Evolutionary conservation across 305 asterid species (phyloP).

Genomic region (Fraxinus velutina): DNA sequence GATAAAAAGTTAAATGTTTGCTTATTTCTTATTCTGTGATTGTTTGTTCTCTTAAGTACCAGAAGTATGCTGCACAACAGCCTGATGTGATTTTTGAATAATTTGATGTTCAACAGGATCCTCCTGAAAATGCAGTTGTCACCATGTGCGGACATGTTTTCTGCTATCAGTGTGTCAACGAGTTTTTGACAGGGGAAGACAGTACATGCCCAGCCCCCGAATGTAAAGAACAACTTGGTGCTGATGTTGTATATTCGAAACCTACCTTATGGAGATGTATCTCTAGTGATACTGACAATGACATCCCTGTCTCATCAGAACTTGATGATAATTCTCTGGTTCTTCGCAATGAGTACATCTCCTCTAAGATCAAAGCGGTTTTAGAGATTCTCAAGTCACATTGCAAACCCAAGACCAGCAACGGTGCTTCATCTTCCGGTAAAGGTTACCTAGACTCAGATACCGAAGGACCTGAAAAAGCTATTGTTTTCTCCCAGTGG

Average conservation of each 20-base stretch:
- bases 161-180: slow-evolving; percentile 87
- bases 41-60: neutral
- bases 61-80: slow-evolving; percentile 18
- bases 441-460: slow-evolving; percentile 31
- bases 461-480: slow-evolving; percentile 54
- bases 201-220: slow-evolving; percentile 73
- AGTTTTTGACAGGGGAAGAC: slow-evolving; percentile 80
- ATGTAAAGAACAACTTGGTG: slow-evolving; percentile 83
- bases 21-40: neutral
- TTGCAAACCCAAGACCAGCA: slow-evolving; percentile 43
- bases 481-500: slow-evolving; percentile 97
- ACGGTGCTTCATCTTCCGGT: slow-evolving; percentile 42
- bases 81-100: slow-evolving; percentile 21
- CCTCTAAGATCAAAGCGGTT: slow-evolving; percentile 77
- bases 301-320: slow-evolving; percentile 35
- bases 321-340: slow-evolving; percentile 46
- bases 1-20: slow-evolving; percentile 4
- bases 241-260: slow-evolving; percentile 71
- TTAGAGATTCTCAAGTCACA: slow-evolving; percentile 56
- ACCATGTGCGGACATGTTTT: slow-evolving; percentile 92
- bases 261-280: slow-evolving; percentile 61
- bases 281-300: slow-evolving; percentile 42
- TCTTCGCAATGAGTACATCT: slow-evolving; percentile 49
- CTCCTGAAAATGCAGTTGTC: slow-evolving; percentile 94
- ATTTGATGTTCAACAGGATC: slow-evolving; percentile 56